These are phyloP conservation scores for Taxillus chinensis DNA, from an alignment of 164 flowering plant species.

Conservation along the genomic window DNA sequence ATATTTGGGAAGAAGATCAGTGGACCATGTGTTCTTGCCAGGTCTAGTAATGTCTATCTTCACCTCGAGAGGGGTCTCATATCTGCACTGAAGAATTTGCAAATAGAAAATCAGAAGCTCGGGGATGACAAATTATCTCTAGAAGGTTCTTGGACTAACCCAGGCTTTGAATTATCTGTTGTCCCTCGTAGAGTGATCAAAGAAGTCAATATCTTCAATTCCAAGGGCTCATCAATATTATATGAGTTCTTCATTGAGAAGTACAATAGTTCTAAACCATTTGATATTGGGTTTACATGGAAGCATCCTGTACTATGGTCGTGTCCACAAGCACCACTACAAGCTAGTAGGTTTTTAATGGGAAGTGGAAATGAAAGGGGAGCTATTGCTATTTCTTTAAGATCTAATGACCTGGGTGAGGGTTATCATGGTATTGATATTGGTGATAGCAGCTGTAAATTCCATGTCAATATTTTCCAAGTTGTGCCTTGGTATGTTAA, in stretches of 20 bases:
- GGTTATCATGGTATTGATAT: conserved; percentile 12
- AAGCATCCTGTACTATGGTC: conserved; percentile 75
- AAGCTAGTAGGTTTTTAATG: conserved; percentile 71
- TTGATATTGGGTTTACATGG: conserved; percentile 72
- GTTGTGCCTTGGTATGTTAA: conserved; percentile 97
- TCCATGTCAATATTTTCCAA: conserved; percentile 66
- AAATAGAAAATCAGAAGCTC: conserved; percentile 12
- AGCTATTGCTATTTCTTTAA: conserved; percentile 71
- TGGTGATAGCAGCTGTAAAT: conserved; percentile 27
- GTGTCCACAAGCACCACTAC: conserved; percentile 61
- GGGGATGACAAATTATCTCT: conserved; percentile 7
- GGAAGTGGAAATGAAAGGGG: conserved; percentile 99
- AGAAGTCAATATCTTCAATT: conserved; percentile 26
- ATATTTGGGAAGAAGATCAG: conserved; percentile 61
- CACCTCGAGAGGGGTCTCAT: conserved; percentile 55
- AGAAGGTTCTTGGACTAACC: conserved; percentile 25
- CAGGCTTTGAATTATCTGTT: conserved; percentile 47
- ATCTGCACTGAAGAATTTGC: conserved; percentile 24
- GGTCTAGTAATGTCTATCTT: conserved; percentile 60
- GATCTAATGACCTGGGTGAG: conserved; percentile 25
- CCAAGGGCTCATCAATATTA: conserved; percentile 30
- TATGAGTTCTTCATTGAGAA: conserved; percentile 46
- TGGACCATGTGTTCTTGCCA: conserved; percentile 71
- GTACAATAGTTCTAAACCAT: conserved; percentile 31
- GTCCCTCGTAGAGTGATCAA: conserved; percentile 43